These are phyloP conservation scores for Penicillium verhagenii DNA, from an alignment of 495 filamentous ascomycete genomes.

Conservation along the genomic window DNA sequence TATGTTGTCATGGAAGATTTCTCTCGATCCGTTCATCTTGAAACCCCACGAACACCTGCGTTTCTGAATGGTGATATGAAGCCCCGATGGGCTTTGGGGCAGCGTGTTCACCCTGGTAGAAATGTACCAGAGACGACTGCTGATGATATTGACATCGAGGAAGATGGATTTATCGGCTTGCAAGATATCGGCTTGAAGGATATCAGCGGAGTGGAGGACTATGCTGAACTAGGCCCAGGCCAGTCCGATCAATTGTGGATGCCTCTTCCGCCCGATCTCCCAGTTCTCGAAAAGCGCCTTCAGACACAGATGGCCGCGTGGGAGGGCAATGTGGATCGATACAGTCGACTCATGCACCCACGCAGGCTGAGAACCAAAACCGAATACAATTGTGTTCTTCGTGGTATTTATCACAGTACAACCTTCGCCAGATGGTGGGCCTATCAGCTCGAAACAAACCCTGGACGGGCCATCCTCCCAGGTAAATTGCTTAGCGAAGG, in stretches of 20 bases:
- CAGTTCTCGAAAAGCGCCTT: constrained; percentile 23
- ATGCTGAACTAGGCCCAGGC: constrained; percentile 10
- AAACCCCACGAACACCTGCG: constrained; percentile 11
- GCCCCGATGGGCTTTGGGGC: constrained; percentile 18
- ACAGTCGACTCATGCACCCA: constrained; percentile 22
- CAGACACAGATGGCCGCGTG: constrained; percentile 26
- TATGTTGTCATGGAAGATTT: constrained; percentile 30
- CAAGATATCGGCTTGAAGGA: constrained; percentile 9
- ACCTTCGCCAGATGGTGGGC: constrained; percentile 29
- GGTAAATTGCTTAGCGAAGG: constrained; percentile 8
- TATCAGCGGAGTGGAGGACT: constrained; percentile 13
- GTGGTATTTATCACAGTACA: constrained; percentile 29
- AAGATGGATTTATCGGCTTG: constrained; percentile 22
- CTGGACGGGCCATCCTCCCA: constrained; percentile 8
- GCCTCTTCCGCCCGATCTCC: constrained; percentile 28
- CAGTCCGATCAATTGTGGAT: constrained; percentile 14
- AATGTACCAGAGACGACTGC: constrained; percentile 14
- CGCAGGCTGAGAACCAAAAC: constrained; percentile 6
- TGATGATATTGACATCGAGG: constrained; percentile 22
- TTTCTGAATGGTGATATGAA: constrained; percentile 33
- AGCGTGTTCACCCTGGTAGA: constrained; percentile 9
- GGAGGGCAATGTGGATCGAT: constrained; percentile 28
- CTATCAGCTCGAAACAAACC: constrained; percentile 18
- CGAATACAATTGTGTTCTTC: constrained; percentile 21
- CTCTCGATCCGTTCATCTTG: constrained; percentile 21